Percentiles rank a stretch among this genome's conserved stretches.
These are phyloP conservation scores for Acanthamoeba sp. DNA, from an alignment of 208 protist species.

Conservation along the genomic window DNA sequence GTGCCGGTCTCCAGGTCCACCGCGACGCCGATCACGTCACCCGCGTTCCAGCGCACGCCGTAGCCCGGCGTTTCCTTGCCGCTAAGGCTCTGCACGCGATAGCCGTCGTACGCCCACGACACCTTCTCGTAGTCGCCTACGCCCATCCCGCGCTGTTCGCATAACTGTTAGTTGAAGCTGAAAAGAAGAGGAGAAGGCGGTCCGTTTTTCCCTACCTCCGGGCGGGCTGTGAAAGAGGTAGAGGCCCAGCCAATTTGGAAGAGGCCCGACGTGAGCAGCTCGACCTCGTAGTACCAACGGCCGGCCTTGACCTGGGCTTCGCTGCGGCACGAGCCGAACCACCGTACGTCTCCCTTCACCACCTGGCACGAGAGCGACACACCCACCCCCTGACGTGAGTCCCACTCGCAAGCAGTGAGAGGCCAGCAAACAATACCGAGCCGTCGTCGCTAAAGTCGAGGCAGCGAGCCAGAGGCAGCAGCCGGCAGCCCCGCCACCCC, in stretches of 20 bases:
- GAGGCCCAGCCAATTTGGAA: conserved; percentile 64
- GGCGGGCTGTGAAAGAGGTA: neutral
- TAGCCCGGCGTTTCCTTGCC: neutral
- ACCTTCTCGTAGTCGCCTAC: conserved; percentile 41
- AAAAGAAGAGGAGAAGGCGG: too few species aligned
- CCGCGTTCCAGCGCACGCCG: conserved; percentile 13
- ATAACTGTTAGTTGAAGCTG: too few species aligned
- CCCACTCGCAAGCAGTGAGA: too few species aligned
- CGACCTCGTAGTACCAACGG: conserved; percentile 52
- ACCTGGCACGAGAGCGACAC: neutral
- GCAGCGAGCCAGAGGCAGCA: neutral
- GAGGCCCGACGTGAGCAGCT: conserved; percentile 7
- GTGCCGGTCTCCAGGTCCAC: neutral
- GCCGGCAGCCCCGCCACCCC: neutral
- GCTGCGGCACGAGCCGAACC: conserved; percentile 6
- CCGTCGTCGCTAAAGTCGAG: neutral
- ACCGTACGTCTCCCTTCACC: neutral
- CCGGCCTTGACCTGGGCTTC: neutral
- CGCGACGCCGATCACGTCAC: conserved; percentile 1
- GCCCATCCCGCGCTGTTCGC: neutral
- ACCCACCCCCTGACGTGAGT: too few species aligned
- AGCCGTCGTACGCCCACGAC: conserved; percentile 49
- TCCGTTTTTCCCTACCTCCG: too few species aligned
- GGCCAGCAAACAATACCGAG: neutral
- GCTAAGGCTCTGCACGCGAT: neutral